Conservation (phyloP, 176 grass and related monocot genomes). For the Otatea glauca region DNA sequence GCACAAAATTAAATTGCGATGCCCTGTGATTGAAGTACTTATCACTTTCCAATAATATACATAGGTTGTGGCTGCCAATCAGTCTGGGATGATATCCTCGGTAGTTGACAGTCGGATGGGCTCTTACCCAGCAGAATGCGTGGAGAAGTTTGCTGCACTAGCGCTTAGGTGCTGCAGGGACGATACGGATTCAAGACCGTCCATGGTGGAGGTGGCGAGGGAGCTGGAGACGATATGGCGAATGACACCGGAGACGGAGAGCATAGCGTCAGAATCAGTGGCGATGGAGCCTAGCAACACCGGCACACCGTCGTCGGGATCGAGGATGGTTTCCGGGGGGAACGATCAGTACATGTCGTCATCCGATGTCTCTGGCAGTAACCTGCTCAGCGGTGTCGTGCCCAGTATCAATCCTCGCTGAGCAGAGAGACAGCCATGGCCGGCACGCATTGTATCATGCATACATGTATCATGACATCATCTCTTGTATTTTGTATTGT, state of each 20-base stretch:
- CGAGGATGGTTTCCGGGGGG: constrained; percentile 38
- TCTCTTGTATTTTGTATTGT: background rate
- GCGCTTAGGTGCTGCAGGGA: constrained; percentile 66
- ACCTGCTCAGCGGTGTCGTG: constrained; percentile 78
- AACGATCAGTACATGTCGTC: constrained; percentile 71
- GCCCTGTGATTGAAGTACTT: background rate
- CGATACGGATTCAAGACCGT: constrained; percentile 61
- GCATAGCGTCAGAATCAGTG: constrained; percentile 36
- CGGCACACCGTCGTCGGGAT: constrained; percentile 34
- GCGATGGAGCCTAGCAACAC: constrained; percentile 22
- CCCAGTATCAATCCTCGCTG: constrained; percentile 71
- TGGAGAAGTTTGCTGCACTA: constrained; percentile 59
- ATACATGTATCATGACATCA: no score
- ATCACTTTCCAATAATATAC: background rate
- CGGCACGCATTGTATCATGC: background rate
- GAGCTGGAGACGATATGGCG: constrained; percentile 66
- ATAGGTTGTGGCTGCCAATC: constrained; percentile 56
- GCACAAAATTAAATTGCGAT: background rate
- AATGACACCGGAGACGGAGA: constrained; percentile 58
- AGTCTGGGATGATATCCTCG: constrained; percentile 58
- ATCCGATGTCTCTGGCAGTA: constrained; percentile 81
- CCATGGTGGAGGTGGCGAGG: constrained; percentile 62
- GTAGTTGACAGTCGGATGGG: constrained; percentile 66
- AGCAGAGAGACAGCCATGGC: background rate
- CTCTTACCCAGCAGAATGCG: constrained; percentile 52